Percentiles rank a stretch among this genome's conserved stretches.
phyloP scores from a whole-genome alignment of 495 filamentous ascomycete species.

The Trichoderma orchidacearum region DNA sequence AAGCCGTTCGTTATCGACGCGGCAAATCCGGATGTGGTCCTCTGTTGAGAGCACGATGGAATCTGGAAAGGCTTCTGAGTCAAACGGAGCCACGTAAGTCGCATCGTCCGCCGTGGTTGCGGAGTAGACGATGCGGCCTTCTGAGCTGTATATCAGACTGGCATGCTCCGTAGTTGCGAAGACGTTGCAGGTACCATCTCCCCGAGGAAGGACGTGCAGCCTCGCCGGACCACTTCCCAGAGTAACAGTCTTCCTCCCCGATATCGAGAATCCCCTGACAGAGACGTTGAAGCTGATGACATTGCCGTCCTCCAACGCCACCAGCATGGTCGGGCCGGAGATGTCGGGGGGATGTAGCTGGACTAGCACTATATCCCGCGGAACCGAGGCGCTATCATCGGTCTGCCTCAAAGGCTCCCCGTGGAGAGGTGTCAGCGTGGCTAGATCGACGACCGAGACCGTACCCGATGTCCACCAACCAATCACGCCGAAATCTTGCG shows the following conservation, averaged over 20 bases:
- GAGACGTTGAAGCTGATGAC: conserved; percentile 78
- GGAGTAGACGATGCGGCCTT: conserved; percentile 82
- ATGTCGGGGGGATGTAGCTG: conserved; percentile 44
- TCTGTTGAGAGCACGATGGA: conserved; percentile 71
- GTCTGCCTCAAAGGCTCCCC: conserved; percentile 34
- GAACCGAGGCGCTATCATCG: conserved; percentile 57
- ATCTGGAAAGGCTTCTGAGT: conserved; percentile 65
- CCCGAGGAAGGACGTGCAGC: conserved; percentile 63
- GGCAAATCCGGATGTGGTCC: conserved; percentile 61
- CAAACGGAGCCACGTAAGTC: conserved; percentile 65
- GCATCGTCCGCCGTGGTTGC: conserved; percentile 89
- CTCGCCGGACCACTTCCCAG: conserved; percentile 75
- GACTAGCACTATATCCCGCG: conserved; percentile 67
- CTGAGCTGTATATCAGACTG: conserved; percentile 78
- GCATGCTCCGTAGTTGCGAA: conserved; percentile 92
- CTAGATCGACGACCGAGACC: conserved; percentile 55
- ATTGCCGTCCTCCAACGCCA: conserved; percentile 90
- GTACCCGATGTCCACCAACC: conserved; percentile 74
- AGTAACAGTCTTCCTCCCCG: conserved; percentile 63
- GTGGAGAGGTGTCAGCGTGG: conserved; percentile 41
- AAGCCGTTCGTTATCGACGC: conserved; percentile 70
- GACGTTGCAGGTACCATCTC: conserved; percentile 53
- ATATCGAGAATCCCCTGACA: conserved; percentile 39
- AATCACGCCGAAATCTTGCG: conserved; percentile 46
- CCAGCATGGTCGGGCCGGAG: conserved; percentile 58